Base-by-base conservation (phyloP, 768 basidiomycete species). In the Tylopilus sp. region DNA sequence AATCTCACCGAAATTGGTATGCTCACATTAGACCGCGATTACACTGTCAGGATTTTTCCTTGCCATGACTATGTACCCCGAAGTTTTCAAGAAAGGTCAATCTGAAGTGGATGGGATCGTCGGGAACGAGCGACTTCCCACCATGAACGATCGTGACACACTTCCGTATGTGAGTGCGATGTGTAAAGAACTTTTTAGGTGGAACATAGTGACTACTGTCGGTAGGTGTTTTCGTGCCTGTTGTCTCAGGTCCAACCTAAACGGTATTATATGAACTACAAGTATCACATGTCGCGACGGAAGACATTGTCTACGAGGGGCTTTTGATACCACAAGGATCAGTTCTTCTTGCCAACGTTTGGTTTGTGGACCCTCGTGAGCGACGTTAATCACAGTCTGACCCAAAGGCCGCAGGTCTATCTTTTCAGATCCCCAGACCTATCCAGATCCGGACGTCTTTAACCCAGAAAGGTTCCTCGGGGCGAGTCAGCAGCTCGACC, bases 251-350 rank as follows among this genome's bases (percentile, higher is more conserved):
- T 11, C 10, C 26, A 42, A n/a, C n/a, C n/a, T n/a, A n/a, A n/a
- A n/a, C n/a, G n/a, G n/a, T 12, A 11, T n/a, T 17, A n/a, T 29
- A 6, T 30, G 17, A 21, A 6, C 25, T 11, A 17, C 28, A n/a
- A 59, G 53, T 3, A 3, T 19, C 41, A 16, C 60, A 60, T 30
- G 43, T 46, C 43, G 43, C 34, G 11, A 49, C 42, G 17, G 43
- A 64, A 24, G 65, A 69, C 8, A n/a, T 50, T 2, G 25, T 50
- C 42, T 57, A 60, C 25, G 36, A 64, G 4, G 67, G 63, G 3
- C 58, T 59, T 26, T 13, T 57, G 0, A 68, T 69, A 3, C 57
- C 61, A 1, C 59, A 62, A 16, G 67, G 63, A 19, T 31, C 53
- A 0, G 9, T 34, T 14, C 28, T 56, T 2, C 5, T 57, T 5